Evolutionary conservation across 768 basidiomycete species (phyloP), one percentile per base, ranked within the genome.

Genomic region (Leccinum boreale): DNA sequence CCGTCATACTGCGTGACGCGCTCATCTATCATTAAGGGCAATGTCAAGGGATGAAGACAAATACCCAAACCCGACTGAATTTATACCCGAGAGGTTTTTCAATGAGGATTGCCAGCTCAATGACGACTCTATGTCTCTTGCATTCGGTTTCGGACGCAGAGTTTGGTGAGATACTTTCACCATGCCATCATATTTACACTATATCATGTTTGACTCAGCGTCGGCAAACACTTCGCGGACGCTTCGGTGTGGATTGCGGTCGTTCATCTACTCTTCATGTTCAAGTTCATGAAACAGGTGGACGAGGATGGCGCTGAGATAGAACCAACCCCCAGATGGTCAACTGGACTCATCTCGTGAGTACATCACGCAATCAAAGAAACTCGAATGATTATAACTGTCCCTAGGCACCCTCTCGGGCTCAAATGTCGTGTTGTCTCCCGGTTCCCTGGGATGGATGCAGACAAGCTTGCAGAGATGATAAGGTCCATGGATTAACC

Each of bases 181-280:
- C 28, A 5, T 33, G 23, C 42, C 24, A 9, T 55, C 15, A 21
- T 52, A 10, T 21, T 9, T 14, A 21, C 21, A 17, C 35, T 19
- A 7, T 12, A 57, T 71, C 3, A 64, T 6, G 3, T 46, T 42
- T 31, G 45, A 48, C 21, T 17, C 17, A 70, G 70, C n/a, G 64
- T 63, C n/a, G 70, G 72, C 12, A 62, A 59, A 42, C 55, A 71
- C 59, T 73, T 71, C 28, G 70, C 70, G 21, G 68, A 71, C 6
- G 68, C 72, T 12, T 71, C 70, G 42, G 23, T 71, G n/a, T 71
- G 70, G 70, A 62, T 72, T 50, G 72, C 68, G 17, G 59, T 71
- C 5, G 70, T 59, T 9, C 70, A 71, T 53, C 61, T 71, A 17
- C 68, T 73, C 39, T 45, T 70, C 52, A 36, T 52, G n/a, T 71